Evolutionary conservation across 768 basidiomycete species (phyloP), one percentile per base, ranked within the genome.

Genomic region (Panaeolus cyanescens): DNA sequence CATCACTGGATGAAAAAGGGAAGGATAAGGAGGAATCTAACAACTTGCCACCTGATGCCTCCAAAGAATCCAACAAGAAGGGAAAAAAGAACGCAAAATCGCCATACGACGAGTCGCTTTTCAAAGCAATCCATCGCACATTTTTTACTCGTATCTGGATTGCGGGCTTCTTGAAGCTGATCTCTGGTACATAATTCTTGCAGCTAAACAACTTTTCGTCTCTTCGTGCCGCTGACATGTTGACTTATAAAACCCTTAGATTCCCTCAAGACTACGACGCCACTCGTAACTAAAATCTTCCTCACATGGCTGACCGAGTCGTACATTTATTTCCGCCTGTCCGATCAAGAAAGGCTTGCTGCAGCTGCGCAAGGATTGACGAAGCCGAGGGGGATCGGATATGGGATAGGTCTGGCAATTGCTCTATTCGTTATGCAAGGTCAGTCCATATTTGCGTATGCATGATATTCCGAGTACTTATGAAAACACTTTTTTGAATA

Each of bases 361-460:
- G 71, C 74, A 0, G 60, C 64, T 4, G 61, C 62, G 10, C 58
- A 59, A 67, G 75, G 34, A 45, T 79, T 59, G 36, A 65, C 57
- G 9, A 65, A 66, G 12, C 85, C 86, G 2, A 74, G 67, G 32
- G 82, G 83, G 0, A 76, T 88, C 34, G 87, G 87, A 0, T 85
- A 83, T 68, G 88, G 88, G 0, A 80, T 89, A 55, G 88, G 87
- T 5, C 68, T 89, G 1, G 87, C 80, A 0, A 74, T 85, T 57
- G 85, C 77, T 2, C 68, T 88, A 28, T 87, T 86, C 63, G 75
- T 71, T 0, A 89, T 88, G 87, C 86, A 88, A 79, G 80, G 85
- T 82, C 60, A 54, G 71, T 62, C 25, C 17, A 53, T 55, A 17
- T 36, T 42, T 42, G 4, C 9, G 25, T 28, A 6, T 15, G 15